phyloP scores from a whole-genome alignment of 140 eudicot species.

The Oenanthe javanica region DNA sequence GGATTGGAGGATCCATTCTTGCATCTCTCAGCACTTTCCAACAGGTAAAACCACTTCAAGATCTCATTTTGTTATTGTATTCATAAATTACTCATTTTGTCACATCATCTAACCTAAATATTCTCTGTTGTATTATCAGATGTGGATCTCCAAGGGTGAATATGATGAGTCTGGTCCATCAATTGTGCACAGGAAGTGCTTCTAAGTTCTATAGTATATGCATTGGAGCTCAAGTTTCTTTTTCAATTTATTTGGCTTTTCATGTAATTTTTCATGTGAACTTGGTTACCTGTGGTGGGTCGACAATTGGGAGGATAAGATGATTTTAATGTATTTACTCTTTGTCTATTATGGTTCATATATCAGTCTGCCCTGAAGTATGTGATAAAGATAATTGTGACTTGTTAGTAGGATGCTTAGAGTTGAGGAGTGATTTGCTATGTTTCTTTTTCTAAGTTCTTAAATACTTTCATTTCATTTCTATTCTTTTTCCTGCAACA shows the following conservation, averaged over 20 bases:
- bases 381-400: not conserved
- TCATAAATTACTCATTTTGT: not conserved
- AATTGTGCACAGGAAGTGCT: conserved; percentile 22
- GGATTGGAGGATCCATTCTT: conserved; percentile 24
- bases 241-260: conserved; percentile 6
- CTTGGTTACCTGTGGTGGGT: conserved; percentile 1
- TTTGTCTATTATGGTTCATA: not conserved
- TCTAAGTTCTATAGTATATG: conserved; percentile 10
- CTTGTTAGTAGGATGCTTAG: conserved; percentile 2
- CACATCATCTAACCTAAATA: not conserved
- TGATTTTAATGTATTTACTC: conserved; percentile 2
- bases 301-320: not conserved
- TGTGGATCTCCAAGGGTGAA: conserved; percentile 24
- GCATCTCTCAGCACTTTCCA: conserved; percentile 24
- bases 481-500: not conserved
- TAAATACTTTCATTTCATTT: not conserved
- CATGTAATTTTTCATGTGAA: not conserved
- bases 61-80: not conserved
- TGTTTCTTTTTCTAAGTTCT: not conserved
- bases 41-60: conserved; percentile 5
- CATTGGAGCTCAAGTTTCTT: conserved; percentile 2
- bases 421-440: conserved; percentile 18
- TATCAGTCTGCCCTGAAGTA: not conserved
- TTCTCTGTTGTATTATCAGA: not conserved
- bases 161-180: conserved; percentile 23